These are phyloP conservation scores for Stramenopiles sp. DNA, from an alignment of 352 stramenopile species.

Conservation along the genomic window DNA sequence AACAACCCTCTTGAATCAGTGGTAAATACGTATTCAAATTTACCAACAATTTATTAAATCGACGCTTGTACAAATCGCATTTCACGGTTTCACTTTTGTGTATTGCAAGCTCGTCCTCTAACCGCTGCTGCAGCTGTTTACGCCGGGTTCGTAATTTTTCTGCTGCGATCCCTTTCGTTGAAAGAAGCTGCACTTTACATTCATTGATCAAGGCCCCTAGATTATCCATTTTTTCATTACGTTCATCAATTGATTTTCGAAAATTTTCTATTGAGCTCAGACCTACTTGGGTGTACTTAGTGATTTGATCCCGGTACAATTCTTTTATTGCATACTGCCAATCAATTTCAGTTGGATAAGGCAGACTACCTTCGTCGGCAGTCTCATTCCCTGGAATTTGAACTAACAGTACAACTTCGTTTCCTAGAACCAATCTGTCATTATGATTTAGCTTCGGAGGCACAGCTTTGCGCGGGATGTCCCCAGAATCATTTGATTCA, in stretches of 20 bases:
- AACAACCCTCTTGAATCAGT: constrained; percentile 56
- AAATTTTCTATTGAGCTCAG: neutral
- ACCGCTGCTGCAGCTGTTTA: neutral
- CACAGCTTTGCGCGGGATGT: constrained; percentile 16
- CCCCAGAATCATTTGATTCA: constrained; percentile 27
- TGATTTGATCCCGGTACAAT: constrained; percentile 44
- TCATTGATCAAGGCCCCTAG: neutral
- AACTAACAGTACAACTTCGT: constrained; percentile 41
- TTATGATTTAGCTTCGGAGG: constrained; percentile 32
- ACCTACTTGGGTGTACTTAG: neutral
- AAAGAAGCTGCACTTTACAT: neutral
- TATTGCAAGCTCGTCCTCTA: neutral
- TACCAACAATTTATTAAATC: neutral
- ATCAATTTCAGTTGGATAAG: constrained; percentile 19
- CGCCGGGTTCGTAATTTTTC: neutral
- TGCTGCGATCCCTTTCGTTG: neutral
- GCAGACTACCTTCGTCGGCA: constrained; percentile 16
- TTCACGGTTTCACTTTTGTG: neutral
- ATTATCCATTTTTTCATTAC: neutral
- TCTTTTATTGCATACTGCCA: constrained; percentile 56
- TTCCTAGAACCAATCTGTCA: constrained; percentile 45
- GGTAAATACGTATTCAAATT: constrained; percentile 25
- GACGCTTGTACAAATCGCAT: neutral
- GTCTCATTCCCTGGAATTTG: neutral
- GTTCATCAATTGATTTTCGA: neutral